Base-by-base conservation (phyloP, 805 yeast species). In the Candida glaebosa region DNA sequence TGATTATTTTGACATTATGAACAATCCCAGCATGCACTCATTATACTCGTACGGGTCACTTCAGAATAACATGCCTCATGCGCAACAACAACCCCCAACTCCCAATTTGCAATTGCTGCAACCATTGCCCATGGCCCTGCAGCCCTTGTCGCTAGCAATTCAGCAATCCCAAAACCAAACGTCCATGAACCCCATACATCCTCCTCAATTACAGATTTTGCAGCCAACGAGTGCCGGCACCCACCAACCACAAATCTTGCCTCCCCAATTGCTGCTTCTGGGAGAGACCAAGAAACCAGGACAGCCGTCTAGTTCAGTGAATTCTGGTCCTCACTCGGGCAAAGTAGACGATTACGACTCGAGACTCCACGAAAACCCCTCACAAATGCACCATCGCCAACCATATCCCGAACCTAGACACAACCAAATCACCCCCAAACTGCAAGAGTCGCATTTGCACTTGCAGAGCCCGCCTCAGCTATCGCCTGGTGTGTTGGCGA, bases 131-230 rank as follows among this genome's bases (percentile, higher is more conserved):
- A 8, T 35, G 18, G 24, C 30, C 4, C 38, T 20, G 19, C 38
- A 35, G n/a, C 31, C 30, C n/a, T 10, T 35, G 31, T n/a, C 15
- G 6, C 18, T 35, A 18, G 12, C 38, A 14, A 5, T 28, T 12
- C 31, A 28, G 16, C 7, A 5, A 35, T 22, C 30, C 38, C 24
- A 34, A 18, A 26, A 6, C 28, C 38, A 9, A 35, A 20, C 18
- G 31, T 16, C 31, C n/a, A 28, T 14, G 16, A 28, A 10, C 10
- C 38, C 25, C 17, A 14, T 20, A 9, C 30, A 35, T 14, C 38
- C 38, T 12, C 38, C 38, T 5, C 38, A 35, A 24, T 14, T 35
- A 6, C 38, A 35, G 15, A n/a, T 35, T 24, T 25, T 35, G 38
- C 38, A 22, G 16, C 30, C 24, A n/a, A 14, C 38, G 24, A 14